These are phyloP conservation scores for Brassica nigra DNA, from an alignment of 345 rosid genomes.

Conservation along the genomic window DNA sequence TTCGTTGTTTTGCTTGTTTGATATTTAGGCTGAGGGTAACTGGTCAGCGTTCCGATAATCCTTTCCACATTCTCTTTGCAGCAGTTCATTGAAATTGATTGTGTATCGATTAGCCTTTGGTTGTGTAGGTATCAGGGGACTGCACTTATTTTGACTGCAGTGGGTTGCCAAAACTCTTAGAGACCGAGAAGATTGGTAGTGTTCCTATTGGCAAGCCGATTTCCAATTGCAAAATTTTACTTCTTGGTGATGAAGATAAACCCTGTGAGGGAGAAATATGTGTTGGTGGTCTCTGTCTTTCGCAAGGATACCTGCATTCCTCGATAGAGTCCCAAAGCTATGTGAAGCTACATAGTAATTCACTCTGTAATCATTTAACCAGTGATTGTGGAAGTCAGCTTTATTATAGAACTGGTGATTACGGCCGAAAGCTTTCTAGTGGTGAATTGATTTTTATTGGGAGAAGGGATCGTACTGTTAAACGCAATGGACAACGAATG, in stretches of 20 bases:
- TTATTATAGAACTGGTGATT: slow-evolving; percentile 88
- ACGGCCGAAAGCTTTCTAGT: slow-evolving; percentile 60
- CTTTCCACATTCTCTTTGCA: slow-evolving; percentile 16
- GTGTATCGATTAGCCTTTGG: slow-evolving; percentile 2
- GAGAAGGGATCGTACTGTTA: slow-evolving; percentile 77
- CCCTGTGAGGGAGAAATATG: slow-evolving; percentile 68
- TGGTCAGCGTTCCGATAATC: slow-evolving; percentile 9
- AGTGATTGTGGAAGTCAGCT: slow-evolving; percentile 52
- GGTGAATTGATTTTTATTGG: slow-evolving; percentile 85
- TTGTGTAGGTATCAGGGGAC: slow-evolving; percentile 87
- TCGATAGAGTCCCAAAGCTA: slow-evolving; percentile 39
- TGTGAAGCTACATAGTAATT: slow-evolving; percentile 52
- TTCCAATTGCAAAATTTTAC: slow-evolving; percentile 63
- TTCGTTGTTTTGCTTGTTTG: slow-evolving; percentile 17
- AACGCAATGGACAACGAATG: slow-evolving; percentile 83
- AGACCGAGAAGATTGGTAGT: slow-evolving; percentile 56
- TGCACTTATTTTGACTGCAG: slow-evolving; percentile 91
- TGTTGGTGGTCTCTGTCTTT: slow-evolving; percentile 76
- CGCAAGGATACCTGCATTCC: slow-evolving; percentile 58
- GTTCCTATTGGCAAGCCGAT: slow-evolving; percentile 94
- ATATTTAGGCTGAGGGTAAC: slow-evolving; percentile 20
- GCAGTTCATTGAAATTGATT: slow-evolving; percentile 12
- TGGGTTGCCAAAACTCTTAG: slow-evolving; percentile 67
- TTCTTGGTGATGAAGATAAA: slow-evolving; percentile 51
- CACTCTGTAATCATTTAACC: slow-evolving; percentile 42